Conservation (phyloP, 139 green algal genomes). For the Spirogloea muscicola region DNA sequence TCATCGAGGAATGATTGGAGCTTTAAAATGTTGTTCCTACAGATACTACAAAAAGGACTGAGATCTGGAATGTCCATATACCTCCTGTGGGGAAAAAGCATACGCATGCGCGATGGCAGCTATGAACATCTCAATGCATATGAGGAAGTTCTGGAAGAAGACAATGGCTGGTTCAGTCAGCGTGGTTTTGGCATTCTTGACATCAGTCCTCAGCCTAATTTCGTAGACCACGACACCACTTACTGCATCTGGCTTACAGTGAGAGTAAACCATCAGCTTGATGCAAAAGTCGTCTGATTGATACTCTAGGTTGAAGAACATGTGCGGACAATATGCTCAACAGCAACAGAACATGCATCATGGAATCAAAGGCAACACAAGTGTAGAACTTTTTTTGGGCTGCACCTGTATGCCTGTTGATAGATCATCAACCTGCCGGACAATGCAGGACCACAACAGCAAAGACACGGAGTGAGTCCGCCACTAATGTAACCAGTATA, state of each 20-base stretch:
- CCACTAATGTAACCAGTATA: too few species aligned
- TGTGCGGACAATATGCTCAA: background rate
- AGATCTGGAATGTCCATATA: too few species aligned
- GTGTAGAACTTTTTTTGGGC: conserved; percentile 61
- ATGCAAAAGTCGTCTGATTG: background rate
- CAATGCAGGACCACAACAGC: background rate
- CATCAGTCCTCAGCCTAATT: too few species aligned
- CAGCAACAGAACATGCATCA: background rate
- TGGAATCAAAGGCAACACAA: conserved; percentile 54
- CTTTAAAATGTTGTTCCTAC: too few species aligned
- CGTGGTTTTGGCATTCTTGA: too few species aligned
- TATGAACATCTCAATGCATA: conserved; percentile 97
- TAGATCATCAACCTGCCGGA: conserved; percentile 11
- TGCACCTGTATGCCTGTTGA: conserved; percentile 21
- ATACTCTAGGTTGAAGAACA: background rate
- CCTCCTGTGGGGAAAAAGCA: conserved; percentile 72
- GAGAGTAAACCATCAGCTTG: background rate
- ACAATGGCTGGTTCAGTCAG: too few species aligned
- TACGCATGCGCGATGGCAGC: conserved; percentile 82
- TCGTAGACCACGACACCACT: too few species aligned
- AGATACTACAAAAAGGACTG: too few species aligned
- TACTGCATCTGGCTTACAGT: background rate
- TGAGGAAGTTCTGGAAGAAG: conserved; percentile 88
- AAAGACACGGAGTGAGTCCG: too few species aligned
- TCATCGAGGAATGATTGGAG: too few species aligned